These are phyloP conservation scores for Verticillium klebahnii DNA, from an alignment of 2,329 filamentous ascomycete species.

Conservation along the genomic window DNA sequence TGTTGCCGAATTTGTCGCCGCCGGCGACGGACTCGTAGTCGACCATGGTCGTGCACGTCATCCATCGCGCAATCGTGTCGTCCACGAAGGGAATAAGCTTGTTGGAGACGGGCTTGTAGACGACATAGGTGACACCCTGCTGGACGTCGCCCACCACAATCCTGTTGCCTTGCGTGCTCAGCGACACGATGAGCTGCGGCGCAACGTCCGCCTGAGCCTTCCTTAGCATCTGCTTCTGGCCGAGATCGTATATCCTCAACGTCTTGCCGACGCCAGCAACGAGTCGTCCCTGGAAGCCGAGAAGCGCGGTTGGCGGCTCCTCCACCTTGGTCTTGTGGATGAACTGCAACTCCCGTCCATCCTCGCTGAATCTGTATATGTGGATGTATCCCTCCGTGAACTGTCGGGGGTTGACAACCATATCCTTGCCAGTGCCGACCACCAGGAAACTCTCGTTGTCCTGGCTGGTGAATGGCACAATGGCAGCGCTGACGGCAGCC, in stretches of 20 bases:
- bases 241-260: constrained; percentile 85
- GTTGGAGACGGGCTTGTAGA: constrained; percentile 90
- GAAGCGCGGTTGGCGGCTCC: constrained; percentile 80
- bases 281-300: constrained; percentile 88
- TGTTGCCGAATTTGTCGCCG: constrained; percentile 95
- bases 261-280: constrained; percentile 80
- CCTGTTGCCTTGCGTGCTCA: constrained; percentile 86
- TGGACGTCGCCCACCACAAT: constrained; percentile 91
- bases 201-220: constrained; percentile 82
- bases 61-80: constrained; percentile 86
- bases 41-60: constrained; percentile 85
- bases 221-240: constrained; percentile 85
- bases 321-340: constrained; percentile 95
- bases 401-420: constrained; percentile 71
- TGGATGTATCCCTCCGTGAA: constrained; percentile 81
- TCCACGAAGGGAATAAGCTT: constrained; percentile 90
- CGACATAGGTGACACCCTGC: constrained; percentile 85
- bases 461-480: constrained; percentile 82
- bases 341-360: constrained; percentile 85
- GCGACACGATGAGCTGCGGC: constrained; percentile 77
- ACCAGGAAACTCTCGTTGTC: constrained; percentile 88
- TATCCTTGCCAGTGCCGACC: constrained; percentile 89
- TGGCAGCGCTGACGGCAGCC: constrained; percentile 79
- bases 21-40: constrained; percentile 96
- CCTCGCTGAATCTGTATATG: constrained; percentile 83